These are phyloP conservation scores for Escallonia rubra DNA, from an alignment of 129 eudicot species.

Conservation along the genomic window DNA sequence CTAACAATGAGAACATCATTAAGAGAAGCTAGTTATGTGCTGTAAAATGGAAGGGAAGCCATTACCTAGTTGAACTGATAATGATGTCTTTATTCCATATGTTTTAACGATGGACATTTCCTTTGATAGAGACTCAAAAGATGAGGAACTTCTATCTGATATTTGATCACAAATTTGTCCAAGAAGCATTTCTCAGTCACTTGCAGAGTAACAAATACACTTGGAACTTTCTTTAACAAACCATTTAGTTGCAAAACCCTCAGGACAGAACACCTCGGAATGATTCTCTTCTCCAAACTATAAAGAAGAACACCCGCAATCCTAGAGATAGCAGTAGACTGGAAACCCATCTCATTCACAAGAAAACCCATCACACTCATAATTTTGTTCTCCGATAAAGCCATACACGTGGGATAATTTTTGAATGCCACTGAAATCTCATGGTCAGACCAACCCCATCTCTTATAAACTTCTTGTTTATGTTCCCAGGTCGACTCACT, in stretches of 20 bases:
- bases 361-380: neutral
- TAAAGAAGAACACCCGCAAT: neutral
- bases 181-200: neutral
- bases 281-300: conserved; percentile 7
- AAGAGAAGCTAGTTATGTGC: too few relatives aligned
- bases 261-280: conserved; percentile 1
- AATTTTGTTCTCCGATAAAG: conserved; percentile 1
- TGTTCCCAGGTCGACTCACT: neutral
- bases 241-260: neutral
- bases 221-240: neutral
- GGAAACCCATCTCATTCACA: conserved; percentile 13
- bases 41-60: too few relatives aligned
- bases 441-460: conserved; percentile 13
- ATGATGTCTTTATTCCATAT: too few relatives aligned
- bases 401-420: neutral
- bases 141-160: neutral
- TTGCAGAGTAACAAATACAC: neutral
- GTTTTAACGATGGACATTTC: neutral
- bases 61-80: too few relatives aligned
- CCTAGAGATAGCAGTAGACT: neutral
- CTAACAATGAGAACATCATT: too few relatives aligned
- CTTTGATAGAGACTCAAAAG: neutral
- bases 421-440: neutral
- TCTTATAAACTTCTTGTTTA: conserved; percentile 2
- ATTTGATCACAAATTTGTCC: neutral